Evolutionary conservation across 2,329 filamentous ascomycete species (phyloP), one percentile per base, ranked within the genome.

Genomic region (Nigrograna mackinnonii): DNA sequence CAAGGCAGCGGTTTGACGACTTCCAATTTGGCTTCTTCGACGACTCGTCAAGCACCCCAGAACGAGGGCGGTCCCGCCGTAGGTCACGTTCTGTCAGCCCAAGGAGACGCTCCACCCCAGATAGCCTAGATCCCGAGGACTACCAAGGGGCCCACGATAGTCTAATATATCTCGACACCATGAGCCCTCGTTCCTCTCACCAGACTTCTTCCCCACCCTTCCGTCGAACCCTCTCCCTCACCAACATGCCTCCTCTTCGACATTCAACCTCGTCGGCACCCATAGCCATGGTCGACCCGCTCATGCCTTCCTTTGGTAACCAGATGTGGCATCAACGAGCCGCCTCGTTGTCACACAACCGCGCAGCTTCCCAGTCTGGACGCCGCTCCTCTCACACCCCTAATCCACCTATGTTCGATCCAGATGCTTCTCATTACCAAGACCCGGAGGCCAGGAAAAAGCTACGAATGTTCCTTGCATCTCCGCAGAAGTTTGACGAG

Each of bases 401-500:
- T 4, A 43, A 41, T 7, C 35, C 60, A 11, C 64, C 63, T 13
- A 47, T 61, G n/a, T 63, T 67, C 43, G 89, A 95, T 56, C 79
- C 85, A 4, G 77, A 80, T 22, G 87, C 89, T 4, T 82, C 88
- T 26, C 87, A 96, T 69, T 96, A 96, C 60, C 89, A 90, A 64
- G 91, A 96, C 56, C 90, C 91, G 0, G 89, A 95, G 63, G 89
- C 91, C 28, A 83, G 92, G 22, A 78, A 89, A 56, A 96, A 95
- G 69, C 75, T 97, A 16, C 84, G 91, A 11, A 84, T 89, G 5
- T 96, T 91, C 58, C 80, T 96, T 16, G 87, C 89, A 6, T 95
- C 91, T 1, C 87, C 91, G 1, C 89, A 95, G 54, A 96, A 95
- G 64, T 97, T 97, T 56, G 92, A 97, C 63, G 92, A 97, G 69